Percentiles rank a stretch among this genome's conserved stretches.
These are phyloP conservation scores for Polytrichum commune DNA, from an alignment of 225 moss, liverwort and hornwort species.

Conservation along the genomic window DNA sequence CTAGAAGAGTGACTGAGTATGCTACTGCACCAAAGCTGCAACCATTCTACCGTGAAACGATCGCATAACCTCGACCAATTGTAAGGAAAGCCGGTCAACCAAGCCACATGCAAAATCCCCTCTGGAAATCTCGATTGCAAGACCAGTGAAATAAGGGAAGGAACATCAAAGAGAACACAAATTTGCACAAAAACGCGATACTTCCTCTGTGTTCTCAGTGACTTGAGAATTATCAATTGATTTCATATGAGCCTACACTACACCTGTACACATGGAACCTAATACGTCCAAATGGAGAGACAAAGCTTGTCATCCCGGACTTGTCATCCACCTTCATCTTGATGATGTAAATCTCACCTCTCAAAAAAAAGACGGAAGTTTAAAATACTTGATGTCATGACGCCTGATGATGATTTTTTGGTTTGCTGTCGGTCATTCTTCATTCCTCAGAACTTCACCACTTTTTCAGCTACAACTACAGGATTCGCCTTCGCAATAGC, in stretches of 20 bases:
- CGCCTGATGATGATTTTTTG: background rate
- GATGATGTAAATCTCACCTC: conserved; percentile 49
- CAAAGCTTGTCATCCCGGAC: conserved; percentile 2
- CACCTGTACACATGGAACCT: conserved; percentile 45
- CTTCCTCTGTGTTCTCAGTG: conserved; percentile 16
- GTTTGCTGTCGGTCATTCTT: background rate
- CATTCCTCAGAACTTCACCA: conserved; percentile 51
- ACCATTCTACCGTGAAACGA: too few relatives aligned
- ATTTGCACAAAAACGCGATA: too few relatives aligned
- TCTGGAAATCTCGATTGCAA: too few relatives aligned
- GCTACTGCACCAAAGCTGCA: too few relatives aligned
- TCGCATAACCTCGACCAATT: too few relatives aligned
- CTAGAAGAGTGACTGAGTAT: too few relatives aligned
- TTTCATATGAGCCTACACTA: conserved; percentile 48
- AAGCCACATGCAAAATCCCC: too few relatives aligned
- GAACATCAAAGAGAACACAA: too few relatives aligned
- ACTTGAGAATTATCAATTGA: conserved; percentile 45
- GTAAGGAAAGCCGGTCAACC: too few relatives aligned
- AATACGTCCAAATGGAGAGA: conserved; percentile 9
- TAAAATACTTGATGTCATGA: conserved; percentile 22
- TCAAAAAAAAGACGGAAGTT: conserved; percentile 36
- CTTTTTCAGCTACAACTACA: conserved; percentile 53
- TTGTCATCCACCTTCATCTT: conserved; percentile 13
- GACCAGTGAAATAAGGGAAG: too few relatives aligned
- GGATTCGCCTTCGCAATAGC: conserved; percentile 70